Base-by-base conservation (phyloP, 768 basidiomycete species). In the Russula brevipes region DNA sequence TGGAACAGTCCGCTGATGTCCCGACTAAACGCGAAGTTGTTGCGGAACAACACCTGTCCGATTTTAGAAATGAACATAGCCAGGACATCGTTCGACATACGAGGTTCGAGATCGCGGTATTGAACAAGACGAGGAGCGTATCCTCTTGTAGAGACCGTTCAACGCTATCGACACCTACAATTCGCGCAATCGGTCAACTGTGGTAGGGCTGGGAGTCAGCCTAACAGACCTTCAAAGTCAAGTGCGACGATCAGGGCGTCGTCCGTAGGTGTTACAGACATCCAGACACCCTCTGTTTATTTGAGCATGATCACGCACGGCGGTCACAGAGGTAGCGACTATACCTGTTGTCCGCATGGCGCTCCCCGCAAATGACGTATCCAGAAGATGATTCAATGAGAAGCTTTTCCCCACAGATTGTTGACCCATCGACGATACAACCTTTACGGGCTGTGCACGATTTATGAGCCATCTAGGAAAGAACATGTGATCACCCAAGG, bases 341-440 rank as follows among this genome's bases (percentile, higher is more conserved):
- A 1, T 54, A 76, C 76, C 79, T 41, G 82, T 86, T 9, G 84
- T 85, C n/a, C 82, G 74, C 83, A 86, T 85, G 0, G 85, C 85
- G 9, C 79, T 82, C 1, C 85, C 85, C 8, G 84, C 83, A 64
- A 86, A 87, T 0, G 85, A 86, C 0, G 85, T 84, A 64, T 86
- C 85, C 3, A 77, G 78, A 7, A 86, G 73, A 65, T 86, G 85
- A 54, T 86, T 86, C 41, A 86, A 69, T 0, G 81, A 73, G 57
- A 79, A 86, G 58, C 81, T 82, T 66, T 85, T 86, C 0, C 85
- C 85, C 0, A 86, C 85, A 0, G 83, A 85, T 67, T 86, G 85
- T 69, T 86, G 84, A 3, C 84, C 85, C 85, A 86, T 85, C 0
- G 85, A 86, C 0, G 84, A 84, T 1, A 86, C 85, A 3, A 86